A percentile compares a stretch with the other conserved stretches of the same genome.
Evolutionary conservation across 2,329 filamentous ascomycete genomes (phyloP).

Genomic region (Aspergillus viridinutans): DNA sequence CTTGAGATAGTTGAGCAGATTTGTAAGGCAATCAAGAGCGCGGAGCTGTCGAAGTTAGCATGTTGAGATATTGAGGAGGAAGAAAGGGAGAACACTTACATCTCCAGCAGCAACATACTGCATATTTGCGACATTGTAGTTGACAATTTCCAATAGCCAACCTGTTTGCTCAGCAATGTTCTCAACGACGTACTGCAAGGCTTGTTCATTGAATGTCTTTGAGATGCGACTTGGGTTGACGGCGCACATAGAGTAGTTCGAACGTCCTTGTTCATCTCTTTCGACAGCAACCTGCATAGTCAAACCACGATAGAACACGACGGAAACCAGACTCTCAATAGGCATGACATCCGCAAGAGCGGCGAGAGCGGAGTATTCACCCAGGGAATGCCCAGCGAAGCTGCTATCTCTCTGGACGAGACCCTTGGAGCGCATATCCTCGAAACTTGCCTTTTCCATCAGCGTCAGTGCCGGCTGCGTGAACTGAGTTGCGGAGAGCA

Average conservation of each 20-base stretch:
- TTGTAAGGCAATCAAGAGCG: slow-evolving; percentile 63
- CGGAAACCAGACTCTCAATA: slow-evolving; percentile 96
- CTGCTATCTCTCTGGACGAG: slow-evolving; percentile 94
- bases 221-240: slow-evolving; percentile 98
- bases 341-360: slow-evolving; percentile 98
- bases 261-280: slow-evolving; percentile 85
- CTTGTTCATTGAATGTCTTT: slow-evolving; percentile 98
- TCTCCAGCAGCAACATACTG: slow-evolving; percentile 67
- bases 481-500: slow-evolving; percentile 96
- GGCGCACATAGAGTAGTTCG: slow-evolving; percentile 99
- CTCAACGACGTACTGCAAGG: slow-evolving; percentile 92
- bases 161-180: slow-evolving; percentile 90
- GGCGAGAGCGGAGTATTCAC: slow-evolving; percentile 95
- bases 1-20: slow-evolving; percentile 93
- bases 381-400: slow-evolving; percentile 95
- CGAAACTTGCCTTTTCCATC: slow-evolving; percentile 99
- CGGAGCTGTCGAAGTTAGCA: slow-evolving; percentile 45
- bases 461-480: slow-evolving; percentile 94
- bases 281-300: slow-evolving; percentile 99
- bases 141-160: slow-evolving; percentile 98
- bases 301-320: slow-evolving; percentile 97
- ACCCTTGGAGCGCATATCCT: slow-evolving; percentile 97
- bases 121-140: slow-evolving; percentile 75
- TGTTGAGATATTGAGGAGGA: not conserved
- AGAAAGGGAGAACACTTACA: slow-evolving; percentile 37